Evolutionary conservation across 495 filamentous ascomycete species (phyloP), one percentile per base, ranked within the genome.

Genomic region (Ramalina intermedia): DNA sequence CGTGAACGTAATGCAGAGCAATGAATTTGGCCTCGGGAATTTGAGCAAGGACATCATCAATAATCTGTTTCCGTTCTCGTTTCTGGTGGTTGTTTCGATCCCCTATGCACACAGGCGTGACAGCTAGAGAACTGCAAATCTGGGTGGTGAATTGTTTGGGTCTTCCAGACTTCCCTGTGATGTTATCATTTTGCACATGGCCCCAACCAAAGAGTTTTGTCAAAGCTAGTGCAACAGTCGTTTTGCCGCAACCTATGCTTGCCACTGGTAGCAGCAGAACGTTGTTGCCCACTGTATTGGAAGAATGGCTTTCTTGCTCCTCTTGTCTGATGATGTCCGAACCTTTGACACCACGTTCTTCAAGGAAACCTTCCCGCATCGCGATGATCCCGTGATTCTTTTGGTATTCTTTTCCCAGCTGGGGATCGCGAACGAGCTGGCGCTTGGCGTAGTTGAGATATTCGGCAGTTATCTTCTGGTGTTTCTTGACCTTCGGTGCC

Each of bases 111-210:
- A 81, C 91, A 0, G 82, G 75, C 36, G 70, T 59, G 0, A 69
- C 63, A 4, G 69, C 63, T 14, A 96, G 66, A 21, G 70, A 61
- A 36, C 77, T 72, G 42, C 75, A 68, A 41, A 90, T 68, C 14
- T 78, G 75, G 18, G 75, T 66, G 8, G 80, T 81, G 60, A 96
- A 96, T 27, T 71, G 69, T 48, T 78, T 73, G 5, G 85, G 82
- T 27, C 87, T 82, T 44, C 71, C 71, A 53, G 69, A 71, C 60
- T 80, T 78, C 46, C 83, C 84, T n/a, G 72, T 75, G 43, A 98
- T 90, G 60, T 96, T 93, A 64, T 98, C 91, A 58, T 98, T 98
- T 59, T 98, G 91, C 37, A 96, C 70, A 62, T 96, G 88, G 26
- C 84, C 90, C 88, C 91, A 98, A 40, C 72, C 78, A 50, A 96